phyloP scores from a whole-genome alignment of 345 rosid species.

The Hypericum perforatum region DNA sequence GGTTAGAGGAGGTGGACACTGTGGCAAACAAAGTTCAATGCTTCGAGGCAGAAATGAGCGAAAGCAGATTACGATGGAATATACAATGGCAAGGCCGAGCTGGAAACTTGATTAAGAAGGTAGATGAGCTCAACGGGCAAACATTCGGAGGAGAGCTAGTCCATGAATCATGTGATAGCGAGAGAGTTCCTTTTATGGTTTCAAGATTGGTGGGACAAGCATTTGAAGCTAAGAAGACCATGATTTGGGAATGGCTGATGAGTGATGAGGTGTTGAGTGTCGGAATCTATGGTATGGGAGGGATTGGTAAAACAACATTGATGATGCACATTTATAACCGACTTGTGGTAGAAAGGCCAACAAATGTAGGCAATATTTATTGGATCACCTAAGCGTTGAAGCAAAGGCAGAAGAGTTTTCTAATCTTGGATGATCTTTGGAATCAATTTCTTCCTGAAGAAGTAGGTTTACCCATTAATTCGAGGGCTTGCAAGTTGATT shows the following conservation, averaged over 20 bases:
- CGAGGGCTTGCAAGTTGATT: too few species aligned
- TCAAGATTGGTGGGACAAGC: neutral
- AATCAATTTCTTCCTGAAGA: neutral
- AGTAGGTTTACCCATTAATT: too few species aligned
- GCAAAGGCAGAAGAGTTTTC: neutral
- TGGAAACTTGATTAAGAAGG: constrained; percentile 8
- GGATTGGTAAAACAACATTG: constrained; percentile 13
- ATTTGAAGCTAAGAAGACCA: neutral
- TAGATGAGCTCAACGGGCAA: constrained; percentile 3
- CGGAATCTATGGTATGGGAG: constrained; percentile 12
- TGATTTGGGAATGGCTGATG: constrained; percentile 8
- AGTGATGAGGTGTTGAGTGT: neutral
- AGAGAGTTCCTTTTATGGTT: neutral
- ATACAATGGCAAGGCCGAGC: constrained; percentile 1
- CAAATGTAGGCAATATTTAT: constrained; percentile 10
- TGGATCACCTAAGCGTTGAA: constrained; percentile 18
- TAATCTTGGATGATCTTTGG: constrained; percentile 9
- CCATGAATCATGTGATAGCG: neutral
- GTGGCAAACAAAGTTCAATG: neutral
- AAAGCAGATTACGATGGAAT: constrained; percentile 1
- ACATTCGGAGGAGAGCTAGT: constrained; percentile 8
- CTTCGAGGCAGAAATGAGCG: neutral
- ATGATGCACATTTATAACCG: constrained; percentile 11
- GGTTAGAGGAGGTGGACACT: constrained; percentile 12
- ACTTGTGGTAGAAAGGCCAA: neutral